Percentiles rank a stretch among this genome's conserved stretches.
Conservation (phyloP, 2,329 filamentous ascomycete genomes). For the Emergomyces pasteurianus region DNA sequence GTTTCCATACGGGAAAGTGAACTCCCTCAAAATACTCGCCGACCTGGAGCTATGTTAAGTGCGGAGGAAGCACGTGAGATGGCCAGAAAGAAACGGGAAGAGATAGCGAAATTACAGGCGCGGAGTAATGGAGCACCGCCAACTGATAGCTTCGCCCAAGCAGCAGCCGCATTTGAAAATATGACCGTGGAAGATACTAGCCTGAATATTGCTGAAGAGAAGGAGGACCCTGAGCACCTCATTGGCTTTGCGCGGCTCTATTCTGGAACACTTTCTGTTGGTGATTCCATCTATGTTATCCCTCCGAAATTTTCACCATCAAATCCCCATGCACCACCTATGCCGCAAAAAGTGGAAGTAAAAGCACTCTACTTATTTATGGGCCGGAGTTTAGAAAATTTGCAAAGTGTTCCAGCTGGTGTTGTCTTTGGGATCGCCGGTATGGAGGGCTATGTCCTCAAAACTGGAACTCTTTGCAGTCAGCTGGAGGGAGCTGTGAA, state of each 20-base stretch:
- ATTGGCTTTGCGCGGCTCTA: constrained; percentile 93
- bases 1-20: constrained; percentile 90
- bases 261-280: constrained; percentile 78
- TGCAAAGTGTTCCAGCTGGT: constrained; percentile 77
- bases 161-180: constrained; percentile 50
- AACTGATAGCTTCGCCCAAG: constrained; percentile 40
- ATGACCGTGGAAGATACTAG: constrained; percentile 44
- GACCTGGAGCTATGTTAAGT: constrained; percentile 58
- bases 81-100: constrained; percentile 76
- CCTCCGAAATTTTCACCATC: constrained; percentile 87
- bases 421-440: constrained; percentile 93
- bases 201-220: constrained; percentile 41
- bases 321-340: constrained; percentile 56
- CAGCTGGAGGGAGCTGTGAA: constrained; percentile 79
- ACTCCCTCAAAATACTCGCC: constrained; percentile 66
- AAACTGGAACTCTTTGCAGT: constrained; percentile 87
- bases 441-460: constrained; percentile 84
- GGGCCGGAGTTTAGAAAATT: constrained; percentile 74
- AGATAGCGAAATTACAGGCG: constrained; percentile 69
- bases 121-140: constrained; percentile 32
- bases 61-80: constrained; percentile 84
- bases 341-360: constrained; percentile 71
- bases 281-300: constrained; percentile 81
- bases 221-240: constrained; percentile 68
- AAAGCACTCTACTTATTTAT: constrained; percentile 89